Evolutionary conservation across 352 stramenopile species (phyloP), one percentile per base, ranked within the genome.

Genomic region (Phytophthora nicotianae): DNA sequence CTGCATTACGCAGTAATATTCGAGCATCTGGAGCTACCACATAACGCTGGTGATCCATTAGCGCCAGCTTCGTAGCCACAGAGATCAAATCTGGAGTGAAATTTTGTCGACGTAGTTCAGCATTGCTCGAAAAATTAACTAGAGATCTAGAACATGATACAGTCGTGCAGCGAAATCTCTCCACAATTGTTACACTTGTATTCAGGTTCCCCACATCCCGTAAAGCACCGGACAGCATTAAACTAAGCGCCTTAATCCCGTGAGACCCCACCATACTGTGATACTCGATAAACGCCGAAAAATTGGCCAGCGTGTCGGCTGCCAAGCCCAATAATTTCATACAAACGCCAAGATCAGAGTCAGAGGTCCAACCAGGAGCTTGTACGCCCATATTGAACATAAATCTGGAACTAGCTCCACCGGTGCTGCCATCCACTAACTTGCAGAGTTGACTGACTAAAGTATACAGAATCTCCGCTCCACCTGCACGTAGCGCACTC

Each of bases 71-170:
- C 3, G 75, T 79, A 0, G 77, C 70, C 50, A 90, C 62, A 10
- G 84, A 62, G 41, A 92, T 75, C 14, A 90, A 69, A 2, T 91
- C 81, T 3, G 72, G 52, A 16, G 63, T 45, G 46, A 91, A 89
- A 24, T 71, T 74, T 10, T 81, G 68, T 1, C 67, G 62, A 13
- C 79, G 79, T 14, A 86, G 50, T 11, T 94, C 83, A 7, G 71
- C 63, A 46, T 78, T 88, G n/a, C 78, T 80, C 0, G 86, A 90
- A 42, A 94, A 82, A 56, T 94, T 94, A 0, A 70, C 78, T 0
- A 94, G 59, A 1, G 77, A 71, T 35, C 86, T 72, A 0, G 82
- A 88, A 35, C 82, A 90, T 2, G 80, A 65, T 0, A 83, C 68
- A 0, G 69, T 67, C 0, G 85, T 74, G 21, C 73, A 61, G 7